Percentiles rank a stretch among this genome's conserved stretches.
phyloP scores from a whole-genome alignment of 345 rosid genomes.

The Linum usitatissimum region DNA sequence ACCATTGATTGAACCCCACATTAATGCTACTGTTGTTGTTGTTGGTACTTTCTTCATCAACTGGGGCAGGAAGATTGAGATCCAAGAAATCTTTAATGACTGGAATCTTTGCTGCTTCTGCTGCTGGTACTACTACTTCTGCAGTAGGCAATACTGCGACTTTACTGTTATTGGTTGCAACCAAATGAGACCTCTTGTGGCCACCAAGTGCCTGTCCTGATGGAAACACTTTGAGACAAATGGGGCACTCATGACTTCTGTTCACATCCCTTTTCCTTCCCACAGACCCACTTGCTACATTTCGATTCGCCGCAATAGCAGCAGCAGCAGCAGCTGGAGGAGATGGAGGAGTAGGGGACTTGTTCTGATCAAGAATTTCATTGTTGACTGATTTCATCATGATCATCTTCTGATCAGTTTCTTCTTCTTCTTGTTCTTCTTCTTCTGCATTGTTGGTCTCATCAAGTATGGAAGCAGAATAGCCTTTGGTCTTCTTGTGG shows the following conservation, averaged over 20 bases:
- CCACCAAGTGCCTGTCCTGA: slow-evolving; percentile 88
- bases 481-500: slow-evolving; percentile 43
- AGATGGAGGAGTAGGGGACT: background rate
- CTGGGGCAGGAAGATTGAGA: slow-evolving; percentile 50
- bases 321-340: background rate
- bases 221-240: slow-evolving; percentile 54
- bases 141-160: slow-evolving; percentile 4
- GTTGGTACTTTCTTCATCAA: slow-evolving; percentile 28
- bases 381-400: slow-evolving; percentile 10
- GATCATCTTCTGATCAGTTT: slow-evolving; percentile 10
- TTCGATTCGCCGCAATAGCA: too few species aligned
- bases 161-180: slow-evolving; percentile 16
- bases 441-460: slow-evolving; percentile 18
- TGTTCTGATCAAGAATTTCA: slow-evolving; percentile 8
- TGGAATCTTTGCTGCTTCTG: background rate
- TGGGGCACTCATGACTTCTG: slow-evolving; percentile 44
- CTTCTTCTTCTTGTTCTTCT: slow-evolving; percentile 23
- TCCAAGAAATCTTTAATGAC: slow-evolving; percentile 30
- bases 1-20: slow-evolving; percentile 40
- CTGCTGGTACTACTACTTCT: background rate
- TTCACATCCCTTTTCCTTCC: slow-evolving; percentile 4
- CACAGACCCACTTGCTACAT: background rate
- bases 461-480: slow-evolving; percentile 18
- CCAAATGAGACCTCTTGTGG: slow-evolving; percentile 64
- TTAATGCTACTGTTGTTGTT: background rate